Evolutionary conservation across 805 yeast species (phyloP), one percentile per base, ranked within the genome.

Genomic region (Komagataella populi): DNA sequence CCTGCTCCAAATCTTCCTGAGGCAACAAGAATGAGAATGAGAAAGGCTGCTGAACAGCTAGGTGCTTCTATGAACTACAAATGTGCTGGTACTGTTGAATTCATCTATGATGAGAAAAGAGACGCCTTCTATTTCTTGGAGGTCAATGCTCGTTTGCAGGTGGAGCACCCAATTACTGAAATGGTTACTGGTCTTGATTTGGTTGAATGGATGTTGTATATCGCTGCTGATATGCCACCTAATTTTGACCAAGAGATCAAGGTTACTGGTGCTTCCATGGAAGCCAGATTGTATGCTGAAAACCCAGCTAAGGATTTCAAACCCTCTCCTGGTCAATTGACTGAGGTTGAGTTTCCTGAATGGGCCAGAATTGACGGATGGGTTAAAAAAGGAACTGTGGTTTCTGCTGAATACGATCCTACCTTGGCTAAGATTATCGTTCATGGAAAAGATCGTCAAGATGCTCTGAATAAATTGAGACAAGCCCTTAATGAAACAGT

Each of bases 81-180:
- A 69, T 82, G 96, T 69, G 99, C 98, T 45, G 99, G 98, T 66
- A 91, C 99, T 6, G 96, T 93, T 59, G 99, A 91, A 69, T 91
- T 83, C 65, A 90, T 91, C 60, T 91, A 87, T 63, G 98, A 93
- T 63, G 84, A 84, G 61, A 74, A 67, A 51, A 73, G 95, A 59
- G 91, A 90, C 63, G 93, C 84, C 63, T 93, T 91, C 66, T 91
- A 91, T 72, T 91, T 91, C 70, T 73, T 91, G 62, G 99, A 91
- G 67, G 98, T 91, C 57, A 91, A 91, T 65, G 95, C 99, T 10
- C 82, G 99, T 64, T 77, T 91, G 59, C 99, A 91, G 68, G 99
- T 91, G 48, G 99, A 91, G 71, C 99, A 91, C 67, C 98, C 98
- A 45, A 84, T 93, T 60, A 91, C 99, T 24, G 99, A 91, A 69